These are phyloP conservation scores for Aspergillus avenaceus DNA, from an alignment of 495 filamentous ascomycete species.

Conservation along the genomic window DNA sequence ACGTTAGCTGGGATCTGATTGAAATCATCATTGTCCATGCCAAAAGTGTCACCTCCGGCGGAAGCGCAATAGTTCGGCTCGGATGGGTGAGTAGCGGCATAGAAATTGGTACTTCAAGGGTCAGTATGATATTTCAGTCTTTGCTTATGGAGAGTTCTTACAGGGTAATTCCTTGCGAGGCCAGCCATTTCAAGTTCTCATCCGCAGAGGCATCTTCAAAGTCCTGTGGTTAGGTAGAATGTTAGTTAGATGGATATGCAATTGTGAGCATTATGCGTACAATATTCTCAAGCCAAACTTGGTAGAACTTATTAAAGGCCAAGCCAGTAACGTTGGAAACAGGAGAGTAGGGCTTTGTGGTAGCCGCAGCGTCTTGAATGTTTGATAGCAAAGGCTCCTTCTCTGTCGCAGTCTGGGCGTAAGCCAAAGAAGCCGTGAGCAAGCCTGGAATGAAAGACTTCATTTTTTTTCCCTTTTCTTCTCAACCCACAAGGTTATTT, in stretches of 20 bases:
- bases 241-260: not conserved
- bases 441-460: conserved; percentile 17
- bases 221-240: conserved; percentile 37
- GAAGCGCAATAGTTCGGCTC: conserved; percentile 68
- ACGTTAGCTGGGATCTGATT: conserved; percentile 54
- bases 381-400: conserved; percentile 28
- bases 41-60: conserved; percentile 61
- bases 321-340: conserved; percentile 57
- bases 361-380: conserved; percentile 28
- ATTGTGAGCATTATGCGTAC: conserved; percentile 40
- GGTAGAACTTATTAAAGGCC: conserved; percentile 62
- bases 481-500: too few relatives aligned
- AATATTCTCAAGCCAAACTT: conserved; percentile 73
- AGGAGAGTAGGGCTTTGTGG: conserved; percentile 43
- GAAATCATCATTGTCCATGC: conserved; percentile 65
- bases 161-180: conserved; percentile 58
- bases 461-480: conserved; percentile 17
- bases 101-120: conserved; percentile 50
- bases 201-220: conserved; percentile 48
- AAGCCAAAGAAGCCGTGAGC: conserved; percentile 19
- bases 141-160: not conserved
- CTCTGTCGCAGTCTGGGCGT: conserved; percentile 26
- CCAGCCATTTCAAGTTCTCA: conserved; percentile 51
- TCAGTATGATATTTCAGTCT: conserved; percentile 4
- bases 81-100: conserved; percentile 60